A percentile compares a stretch with the other conserved stretches of the same genome.
phyloP scores from a whole-genome alignment of 805 yeast genomes.

The Ogataea salicorniae region DNA sequence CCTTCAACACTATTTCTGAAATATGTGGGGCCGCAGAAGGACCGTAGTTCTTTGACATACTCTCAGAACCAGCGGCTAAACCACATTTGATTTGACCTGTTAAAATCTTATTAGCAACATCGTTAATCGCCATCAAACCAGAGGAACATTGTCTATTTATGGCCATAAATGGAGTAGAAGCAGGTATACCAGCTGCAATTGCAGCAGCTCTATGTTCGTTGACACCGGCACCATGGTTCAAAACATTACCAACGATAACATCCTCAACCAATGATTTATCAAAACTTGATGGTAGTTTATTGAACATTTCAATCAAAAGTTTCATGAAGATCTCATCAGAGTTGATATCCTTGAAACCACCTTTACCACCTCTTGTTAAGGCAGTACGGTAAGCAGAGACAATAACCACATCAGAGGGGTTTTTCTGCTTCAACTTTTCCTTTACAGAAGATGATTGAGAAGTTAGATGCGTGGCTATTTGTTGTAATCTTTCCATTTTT shows the following conservation, averaged over 20 bases:
- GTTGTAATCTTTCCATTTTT: slow-evolving; percentile 33
- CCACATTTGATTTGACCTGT: slow-evolving; percentile 90
- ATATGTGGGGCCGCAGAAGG: slow-evolving; percentile 64
- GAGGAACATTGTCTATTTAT: slow-evolving; percentile 94
- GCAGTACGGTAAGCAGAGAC: slow-evolving; percentile 91
- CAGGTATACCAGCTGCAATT: slow-evolving; percentile 87
- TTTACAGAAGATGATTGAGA: slow-evolving; percentile 11
- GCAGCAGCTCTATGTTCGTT: slow-evolving; percentile 91
- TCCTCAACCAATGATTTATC: slow-evolving; percentile 64
- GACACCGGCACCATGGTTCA: slow-evolving; percentile 91
- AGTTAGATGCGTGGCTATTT: slow-evolving; percentile 30
- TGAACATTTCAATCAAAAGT: slow-evolving; percentile 58
- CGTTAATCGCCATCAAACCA: slow-evolving; percentile 86
- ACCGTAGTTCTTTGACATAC: slow-evolving; percentile 90
- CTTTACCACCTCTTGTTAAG: slow-evolving; percentile 80
- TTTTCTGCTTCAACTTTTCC: slow-evolving; percentile 34
- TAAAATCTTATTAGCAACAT: slow-evolving; percentile 81
- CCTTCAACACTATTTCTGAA: slow-evolving; percentile 41
- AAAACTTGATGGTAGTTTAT: slow-evolving; percentile 38
- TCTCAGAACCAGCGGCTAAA: slow-evolving; percentile 87
- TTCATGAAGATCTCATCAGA: slow-evolving; percentile 72
- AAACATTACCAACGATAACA: slow-evolving; percentile 85
- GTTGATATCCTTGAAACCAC: slow-evolving; percentile 75
- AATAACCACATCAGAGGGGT: slow-evolving; percentile 85
- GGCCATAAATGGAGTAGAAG: slow-evolving; percentile 71